Base-by-base conservation (phyloP, 1,139 yeast genomes). In the Taphrina communis region DNA sequence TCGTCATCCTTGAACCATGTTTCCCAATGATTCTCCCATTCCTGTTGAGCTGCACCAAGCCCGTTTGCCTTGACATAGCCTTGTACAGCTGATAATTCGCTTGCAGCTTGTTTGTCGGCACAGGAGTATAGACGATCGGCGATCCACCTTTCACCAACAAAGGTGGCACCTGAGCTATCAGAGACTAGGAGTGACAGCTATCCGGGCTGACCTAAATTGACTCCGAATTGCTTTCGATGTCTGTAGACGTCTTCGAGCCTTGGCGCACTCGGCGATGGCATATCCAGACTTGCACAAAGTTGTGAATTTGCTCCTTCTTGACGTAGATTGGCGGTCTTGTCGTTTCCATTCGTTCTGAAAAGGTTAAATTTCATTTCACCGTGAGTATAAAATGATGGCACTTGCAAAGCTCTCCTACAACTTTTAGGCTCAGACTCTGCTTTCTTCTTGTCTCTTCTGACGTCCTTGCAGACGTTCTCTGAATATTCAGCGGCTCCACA, bases 71-170 rank as follows among this genome's bases (percentile, higher is more conserved):
- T 79, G 11, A 85, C 81, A 44, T 81, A 79, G 0, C 82, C 82
- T 25, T 77, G 77, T 1, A 87, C 88, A 0, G 93, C 97, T 57
- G 89, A 94, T 69, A 88, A 83, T 78, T 94, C 99, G n/a, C 88
- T 84, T 17, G 83, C 84, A 25, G 80, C 80, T 14, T 80, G 73
- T 50, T 82, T 80, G 17, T 80, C 80, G 38, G 84, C 82, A 14
- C 84, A 82, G 71, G 87, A 88, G 71, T 86, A 80, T 61, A 92
- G 88, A 83, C 88, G 88, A 62, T 72, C 74, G 35, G 77, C 74
- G 48, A 81, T 80, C 83, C 83, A 81, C 74, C 86, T 86, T 75
- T 94, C 99, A 68, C 87, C 82, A 1, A 92, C 88, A 76, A 93
- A 93, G 74, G 90, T 80, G 0, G 94, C 85, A 25, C 67, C 62